Evolutionary conservation across 2,329 filamentous ascomycete genomes (phyloP), one percentile per base, ranked within the genome.

Genomic region (Alternaria conjuncta): DNA sequence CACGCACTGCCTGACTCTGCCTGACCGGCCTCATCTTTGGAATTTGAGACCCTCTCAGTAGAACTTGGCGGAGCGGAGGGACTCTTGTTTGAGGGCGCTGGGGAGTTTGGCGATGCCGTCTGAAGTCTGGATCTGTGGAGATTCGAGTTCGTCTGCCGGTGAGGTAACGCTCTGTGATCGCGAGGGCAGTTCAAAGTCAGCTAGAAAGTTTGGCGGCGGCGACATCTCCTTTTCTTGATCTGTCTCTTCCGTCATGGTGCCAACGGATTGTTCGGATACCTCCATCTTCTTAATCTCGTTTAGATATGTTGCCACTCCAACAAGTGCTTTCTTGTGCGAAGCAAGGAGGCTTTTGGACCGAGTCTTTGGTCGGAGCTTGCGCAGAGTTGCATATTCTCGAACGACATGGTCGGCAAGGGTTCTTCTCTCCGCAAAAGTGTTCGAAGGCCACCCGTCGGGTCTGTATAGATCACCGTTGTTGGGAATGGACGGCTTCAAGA

Each of bases 121-220:
- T 1, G 30, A 32, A 8, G 30, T 1, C 30, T 36, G 30, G 30
- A 4, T n/a, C 3, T 2, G 30, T 36, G 7, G 30, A 36, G 30
- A 36, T 36, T 15, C 13, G 30, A 4, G 30, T 36, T 36, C 30
- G 30, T 15, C 30, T 32, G 3, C 1, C 13, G 13, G 12, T 15
- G 6, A 7, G 4, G 13, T 15, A 32, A 15, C 30, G 4, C 6
- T 8, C 3, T 15, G 30, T 36, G 30, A n/a, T 36, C 13, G 30
- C 3, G 30, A 4, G 13, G 6, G 30, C 3, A 8, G 13, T 8
- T 15, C 4, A n/a, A 4, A 1, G 0, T 36, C 30, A 15, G 13
- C 1, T 0, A 3, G 13, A 36, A 36, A 2, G 1, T 15, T 0
- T 2, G 30, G 7, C 4, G 1, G 30, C 13, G 13, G 6, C 13